Evolutionary conservation across 1,139 yeast species (phyloP).

Genomic region (Meyerozyma smithsonii): DNA sequence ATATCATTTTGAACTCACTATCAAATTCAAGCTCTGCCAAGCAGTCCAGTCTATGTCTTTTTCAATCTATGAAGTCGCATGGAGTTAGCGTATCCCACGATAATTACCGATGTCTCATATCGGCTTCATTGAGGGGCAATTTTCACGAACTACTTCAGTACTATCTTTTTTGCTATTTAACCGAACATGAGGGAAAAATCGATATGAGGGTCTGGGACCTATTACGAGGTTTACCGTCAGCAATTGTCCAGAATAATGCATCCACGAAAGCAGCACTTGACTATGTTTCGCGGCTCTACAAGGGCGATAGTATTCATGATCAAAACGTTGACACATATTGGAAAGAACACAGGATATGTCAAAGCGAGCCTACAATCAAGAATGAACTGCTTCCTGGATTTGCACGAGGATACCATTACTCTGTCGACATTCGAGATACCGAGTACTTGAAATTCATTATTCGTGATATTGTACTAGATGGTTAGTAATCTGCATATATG

Average conservation of each 20-base stretch:
- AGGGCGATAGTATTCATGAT: constrained; percentile 2
- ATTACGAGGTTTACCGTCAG: constrained; percentile 14
- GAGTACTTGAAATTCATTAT: constrained; percentile 3
- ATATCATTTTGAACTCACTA: constrained; percentile 26
- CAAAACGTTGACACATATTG: not conserved
- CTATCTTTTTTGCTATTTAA: constrained; percentile 22
- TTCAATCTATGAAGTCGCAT: constrained; percentile 16
- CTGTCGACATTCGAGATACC: not conserved
- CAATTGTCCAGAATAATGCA: constrained; percentile 8
- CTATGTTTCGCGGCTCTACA: constrained; percentile 4
- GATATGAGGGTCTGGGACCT: constrained; percentile 11
- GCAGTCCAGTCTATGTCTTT: constrained; percentile 22
- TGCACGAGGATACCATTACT: not conserved
- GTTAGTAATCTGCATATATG: constrained; percentile 8
- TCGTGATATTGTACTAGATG: not conserved
- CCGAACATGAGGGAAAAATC: constrained; percentile 13
- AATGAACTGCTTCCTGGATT: not conserved
- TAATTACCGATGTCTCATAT: constrained; percentile 20
- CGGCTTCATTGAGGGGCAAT: constrained; percentile 21
- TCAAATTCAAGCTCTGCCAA: constrained; percentile 27
- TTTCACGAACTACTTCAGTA: constrained; percentile 24
- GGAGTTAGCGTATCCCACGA: constrained; percentile 10
- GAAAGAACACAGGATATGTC: not conserved
- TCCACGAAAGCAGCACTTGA: constrained; percentile 7
- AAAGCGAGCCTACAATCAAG: not conserved